Evolutionary conservation across 805 yeast species (phyloP).

Genomic region (Kuraishia piskuri): DNA sequence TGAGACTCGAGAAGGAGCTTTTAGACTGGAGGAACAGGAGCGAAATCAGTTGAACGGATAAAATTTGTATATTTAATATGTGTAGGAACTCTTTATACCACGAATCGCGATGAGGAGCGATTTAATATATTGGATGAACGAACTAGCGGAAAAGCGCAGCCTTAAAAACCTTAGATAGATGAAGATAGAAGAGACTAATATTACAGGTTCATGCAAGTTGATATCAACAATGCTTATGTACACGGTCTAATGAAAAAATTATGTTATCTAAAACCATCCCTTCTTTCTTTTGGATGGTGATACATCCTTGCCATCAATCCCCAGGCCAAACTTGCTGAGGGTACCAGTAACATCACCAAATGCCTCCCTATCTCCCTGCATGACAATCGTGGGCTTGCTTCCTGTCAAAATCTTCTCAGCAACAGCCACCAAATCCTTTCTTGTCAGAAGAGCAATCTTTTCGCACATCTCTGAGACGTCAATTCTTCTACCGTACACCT

Average conservation of each 20-base stretch:
- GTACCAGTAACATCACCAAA: conserved; percentile 78
- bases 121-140: not conserved
- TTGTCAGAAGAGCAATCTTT: conserved; percentile 60
- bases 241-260: not conserved
- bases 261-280: conserved; percentile 1
- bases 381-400: conserved; percentile 71
- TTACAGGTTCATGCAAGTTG: not conserved
- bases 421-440: conserved; percentile 60
- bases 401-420: conserved; percentile 74
- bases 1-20: conserved; percentile 48
- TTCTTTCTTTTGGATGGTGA: conserved; percentile 6
- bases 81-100: not conserved
- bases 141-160: not conserved
- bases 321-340: conserved; percentile 66
- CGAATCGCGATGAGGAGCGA: not conserved
- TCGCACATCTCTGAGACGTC: conserved; percentile 75
- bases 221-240: not conserved
- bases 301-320: conserved; percentile 20
- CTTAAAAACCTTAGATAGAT: not conserved
- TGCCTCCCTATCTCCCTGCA: conserved; percentile 79
- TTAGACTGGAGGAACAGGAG: conserved; percentile 41
- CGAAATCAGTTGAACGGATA: not conserved
- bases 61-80: not conserved
- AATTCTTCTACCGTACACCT: conserved; percentile 68
- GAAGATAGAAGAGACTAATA: not conserved